These are phyloP conservation scores for Rhodomyrtus tomentosa DNA, from an alignment of 345 rosid species.

Conservation along the genomic window DNA sequence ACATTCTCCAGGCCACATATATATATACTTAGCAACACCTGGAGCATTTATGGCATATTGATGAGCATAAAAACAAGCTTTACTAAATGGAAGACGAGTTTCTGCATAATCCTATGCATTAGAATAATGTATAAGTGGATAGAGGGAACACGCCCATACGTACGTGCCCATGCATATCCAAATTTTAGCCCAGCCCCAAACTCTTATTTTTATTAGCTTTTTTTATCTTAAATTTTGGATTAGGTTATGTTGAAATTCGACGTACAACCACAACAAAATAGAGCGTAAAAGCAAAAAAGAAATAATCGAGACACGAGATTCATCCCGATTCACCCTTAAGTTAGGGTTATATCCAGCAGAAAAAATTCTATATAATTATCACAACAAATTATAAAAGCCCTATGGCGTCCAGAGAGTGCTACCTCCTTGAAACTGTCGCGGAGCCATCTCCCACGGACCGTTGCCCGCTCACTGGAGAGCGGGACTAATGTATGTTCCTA, in stretches of 20 bases:
- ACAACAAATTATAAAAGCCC: too few species aligned
- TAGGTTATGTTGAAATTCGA: too few species aligned
- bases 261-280: too few species aligned
- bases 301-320: too few species aligned
- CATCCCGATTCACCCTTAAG: too few species aligned
- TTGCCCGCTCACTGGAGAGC: too few species aligned
- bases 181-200: not conserved
- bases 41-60: not conserved
- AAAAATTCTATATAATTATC: too few species aligned
- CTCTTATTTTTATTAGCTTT: not conserved
- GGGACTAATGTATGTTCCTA: rapidly evolving
- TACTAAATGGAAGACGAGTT: not conserved
- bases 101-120: not conserved
- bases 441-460: too few species aligned
- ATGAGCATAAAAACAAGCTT: not conserved
- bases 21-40: not conserved
- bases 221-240: not conserved
- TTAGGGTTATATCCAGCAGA: too few species aligned
- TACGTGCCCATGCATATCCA: not conserved
- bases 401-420: too few species aligned
- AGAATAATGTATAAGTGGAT: not conserved
- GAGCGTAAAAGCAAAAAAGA: too few species aligned
- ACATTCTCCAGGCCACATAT: not conserved
- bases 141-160: not conserved
- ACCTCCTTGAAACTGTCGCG: too few species aligned